phyloP scores from a whole-genome alignment of 176 grass and related monocot species.

The Bromus sterilis region DNA sequence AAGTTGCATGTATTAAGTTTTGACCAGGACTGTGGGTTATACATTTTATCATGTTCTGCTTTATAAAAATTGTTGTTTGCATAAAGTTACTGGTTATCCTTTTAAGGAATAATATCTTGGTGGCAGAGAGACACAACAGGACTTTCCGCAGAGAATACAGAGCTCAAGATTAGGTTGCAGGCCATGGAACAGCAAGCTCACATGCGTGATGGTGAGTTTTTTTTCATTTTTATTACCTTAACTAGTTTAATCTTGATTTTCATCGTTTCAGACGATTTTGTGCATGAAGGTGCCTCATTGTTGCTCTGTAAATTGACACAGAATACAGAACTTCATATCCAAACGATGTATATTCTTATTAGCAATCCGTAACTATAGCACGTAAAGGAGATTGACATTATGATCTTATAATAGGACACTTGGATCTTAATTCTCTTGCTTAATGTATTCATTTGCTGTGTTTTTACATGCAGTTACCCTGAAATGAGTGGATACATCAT shows the following conservation, averaged over 20 bases:
- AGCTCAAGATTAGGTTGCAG: slow-evolving; percentile 84
- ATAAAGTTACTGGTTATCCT: slow-evolving; percentile 20
- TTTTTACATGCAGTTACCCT: background rate
- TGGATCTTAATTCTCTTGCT: background rate
- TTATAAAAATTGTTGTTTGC: background rate
- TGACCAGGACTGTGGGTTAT: background rate
- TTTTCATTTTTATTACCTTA: background rate
- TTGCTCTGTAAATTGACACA: background rate
- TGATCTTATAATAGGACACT: background rate
- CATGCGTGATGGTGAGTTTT: slow-evolving; percentile 68
- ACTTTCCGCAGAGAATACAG: slow-evolving; percentile 61
- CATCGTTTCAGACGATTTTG: background rate
- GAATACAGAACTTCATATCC: background rate
- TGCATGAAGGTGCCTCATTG: background rate
- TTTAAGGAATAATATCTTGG: slow-evolving; percentile 22
- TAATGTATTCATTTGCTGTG: background rate
- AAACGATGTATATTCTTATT: background rate
- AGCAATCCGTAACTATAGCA: background rate
- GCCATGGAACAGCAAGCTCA: slow-evolving; percentile 90
- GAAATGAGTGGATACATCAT: background rate
- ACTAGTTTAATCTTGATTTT: background rate
- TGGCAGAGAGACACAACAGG: slow-evolving; percentile 79
- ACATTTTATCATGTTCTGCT: background rate
- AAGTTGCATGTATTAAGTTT: slow-evolving; percentile 3
- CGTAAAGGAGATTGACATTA: background rate